phyloP scores from a whole-genome alignment of 192 early-diverging fungal genomes.

The Umbelopsis ramanniana region DNA sequence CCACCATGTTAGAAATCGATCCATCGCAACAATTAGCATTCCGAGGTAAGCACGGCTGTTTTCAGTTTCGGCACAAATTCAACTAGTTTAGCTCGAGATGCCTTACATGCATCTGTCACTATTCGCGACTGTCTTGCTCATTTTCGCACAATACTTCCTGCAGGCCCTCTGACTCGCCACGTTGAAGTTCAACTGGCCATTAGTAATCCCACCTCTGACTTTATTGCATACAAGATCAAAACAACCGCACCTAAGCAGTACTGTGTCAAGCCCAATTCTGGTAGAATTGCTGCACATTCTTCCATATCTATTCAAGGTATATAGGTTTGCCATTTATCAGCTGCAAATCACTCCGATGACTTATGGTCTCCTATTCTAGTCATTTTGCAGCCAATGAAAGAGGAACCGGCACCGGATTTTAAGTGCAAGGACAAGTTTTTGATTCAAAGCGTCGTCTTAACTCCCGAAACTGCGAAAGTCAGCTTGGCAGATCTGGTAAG shows the following conservation, averaged over 20 bases:
- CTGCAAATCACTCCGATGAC: too few species aligned
- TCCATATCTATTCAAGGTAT: slow-evolving; percentile 78
- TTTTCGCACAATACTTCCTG: background rate
- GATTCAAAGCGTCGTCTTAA: slow-evolving; percentile 84
- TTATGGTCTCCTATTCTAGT: slow-evolving; percentile 49
- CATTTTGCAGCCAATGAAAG: slow-evolving; percentile 86
- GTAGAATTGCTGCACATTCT: slow-evolving; percentile 70
- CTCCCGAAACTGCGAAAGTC: slow-evolving; percentile 67
- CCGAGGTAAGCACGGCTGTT: background rate
- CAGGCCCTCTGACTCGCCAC: slow-evolving; percentile 67
- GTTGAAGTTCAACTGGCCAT: slow-evolving; percentile 62
- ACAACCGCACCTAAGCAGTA: slow-evolving; percentile 98
- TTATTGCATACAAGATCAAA: slow-evolving; percentile 97
- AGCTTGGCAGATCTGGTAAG: slow-evolving; percentile 67
- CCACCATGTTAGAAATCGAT: slow-evolving; percentile 16
- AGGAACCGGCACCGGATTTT: slow-evolving; percentile 75
- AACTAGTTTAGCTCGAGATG: background rate
- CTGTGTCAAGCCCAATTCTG: slow-evolving; percentile 94
- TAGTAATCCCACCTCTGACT: slow-evolving; percentile 63
- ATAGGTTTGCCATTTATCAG: background rate
- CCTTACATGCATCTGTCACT: background rate
- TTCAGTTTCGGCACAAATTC: background rate
- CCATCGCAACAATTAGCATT: slow-evolving; percentile 16
- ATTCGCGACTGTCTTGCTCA: background rate
- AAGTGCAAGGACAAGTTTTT: slow-evolving; percentile 98